Conservation (phyloP, 352 stramenopile genomes). For the Thraustochytrium striatum region DNA sequence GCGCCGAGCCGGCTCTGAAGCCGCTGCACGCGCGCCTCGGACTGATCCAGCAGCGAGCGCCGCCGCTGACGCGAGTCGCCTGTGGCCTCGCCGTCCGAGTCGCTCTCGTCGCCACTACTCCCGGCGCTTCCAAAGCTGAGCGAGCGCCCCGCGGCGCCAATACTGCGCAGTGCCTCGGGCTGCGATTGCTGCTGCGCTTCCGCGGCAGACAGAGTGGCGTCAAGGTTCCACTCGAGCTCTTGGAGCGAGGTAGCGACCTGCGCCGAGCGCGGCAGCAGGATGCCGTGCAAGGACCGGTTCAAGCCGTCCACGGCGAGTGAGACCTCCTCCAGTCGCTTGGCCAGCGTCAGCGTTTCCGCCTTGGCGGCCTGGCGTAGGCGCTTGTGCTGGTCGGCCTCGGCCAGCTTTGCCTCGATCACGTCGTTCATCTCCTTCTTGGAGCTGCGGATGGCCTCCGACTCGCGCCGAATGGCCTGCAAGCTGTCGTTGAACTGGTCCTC, state of each 20-base stretch:
- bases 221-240: neutral
- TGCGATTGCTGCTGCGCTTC: neutral
- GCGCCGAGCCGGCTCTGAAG: neutral
- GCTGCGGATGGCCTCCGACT: constrained; percentile 26
- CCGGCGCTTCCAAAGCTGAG: neutral
- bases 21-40: neutral
- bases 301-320: neutral
- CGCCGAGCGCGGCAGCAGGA: neutral
- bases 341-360: constrained; percentile 14
- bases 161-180: neutral
- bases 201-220: neutral
- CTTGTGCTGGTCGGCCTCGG: constrained; percentile 14
- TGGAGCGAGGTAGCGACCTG: neutral
- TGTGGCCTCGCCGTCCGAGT: neutral
- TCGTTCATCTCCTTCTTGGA: constrained; percentile 37
- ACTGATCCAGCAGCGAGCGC: neutral
- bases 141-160: neutral
- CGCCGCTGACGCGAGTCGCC: neutral
- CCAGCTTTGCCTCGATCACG: neutral
- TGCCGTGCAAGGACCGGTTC: neutral
- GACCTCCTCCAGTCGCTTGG: constrained; percentile 5
- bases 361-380: constrained; percentile 28
- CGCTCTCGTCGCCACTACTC: neutral
- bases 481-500: constrained; percentile 12
- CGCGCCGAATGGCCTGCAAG: neutral